Evolutionary conservation across 2,329 filamentous ascomycete genomes (phyloP).

Genomic region (Exophiala lecanii-corni): DNA sequence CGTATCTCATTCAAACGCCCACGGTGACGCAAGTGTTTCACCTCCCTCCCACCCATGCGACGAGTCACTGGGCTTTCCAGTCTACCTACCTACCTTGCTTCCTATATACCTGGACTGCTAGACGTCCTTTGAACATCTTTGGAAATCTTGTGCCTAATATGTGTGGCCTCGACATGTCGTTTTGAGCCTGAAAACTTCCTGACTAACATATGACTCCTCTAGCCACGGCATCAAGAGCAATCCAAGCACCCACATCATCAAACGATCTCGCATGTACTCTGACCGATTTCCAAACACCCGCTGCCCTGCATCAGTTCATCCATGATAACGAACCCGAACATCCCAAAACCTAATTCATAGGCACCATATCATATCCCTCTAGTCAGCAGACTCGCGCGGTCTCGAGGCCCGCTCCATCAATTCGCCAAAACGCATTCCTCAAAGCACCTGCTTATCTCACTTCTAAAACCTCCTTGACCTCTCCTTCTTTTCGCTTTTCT

Average conservation of each 20-base stretch:
- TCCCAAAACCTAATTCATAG: no score
- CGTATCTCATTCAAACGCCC: conserved; percentile 13
- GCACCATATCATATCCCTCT: no score
- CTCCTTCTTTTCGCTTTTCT: conserved; percentile 5
- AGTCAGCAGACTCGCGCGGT: no score
- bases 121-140: no score
- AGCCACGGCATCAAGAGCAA: conserved; percentile 15
- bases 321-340: not conserved
- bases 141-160: no score
- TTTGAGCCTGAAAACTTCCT: not conserved
- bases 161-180: no score
- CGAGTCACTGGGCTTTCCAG: conserved; percentile 5
- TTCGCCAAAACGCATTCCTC: conserved; percentile 31
- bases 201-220: conserved; percentile 7
- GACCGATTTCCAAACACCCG: conserved; percentile 1
- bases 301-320: not conserved
- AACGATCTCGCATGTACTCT: no score
- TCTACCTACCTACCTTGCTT: not conserved
- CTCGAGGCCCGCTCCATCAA: conserved; percentile 13
- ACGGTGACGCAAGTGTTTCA: conserved; percentile 23
- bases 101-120: no score
- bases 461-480: conserved; percentile 34
- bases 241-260: no score
- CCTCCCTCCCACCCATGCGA: conserved; percentile 18
- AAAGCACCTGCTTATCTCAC: conserved; percentile 31